Evolutionary conservation across 2,329 filamentous ascomycete genomes (phyloP).

Genomic region (Cercospora sesami): DNA sequence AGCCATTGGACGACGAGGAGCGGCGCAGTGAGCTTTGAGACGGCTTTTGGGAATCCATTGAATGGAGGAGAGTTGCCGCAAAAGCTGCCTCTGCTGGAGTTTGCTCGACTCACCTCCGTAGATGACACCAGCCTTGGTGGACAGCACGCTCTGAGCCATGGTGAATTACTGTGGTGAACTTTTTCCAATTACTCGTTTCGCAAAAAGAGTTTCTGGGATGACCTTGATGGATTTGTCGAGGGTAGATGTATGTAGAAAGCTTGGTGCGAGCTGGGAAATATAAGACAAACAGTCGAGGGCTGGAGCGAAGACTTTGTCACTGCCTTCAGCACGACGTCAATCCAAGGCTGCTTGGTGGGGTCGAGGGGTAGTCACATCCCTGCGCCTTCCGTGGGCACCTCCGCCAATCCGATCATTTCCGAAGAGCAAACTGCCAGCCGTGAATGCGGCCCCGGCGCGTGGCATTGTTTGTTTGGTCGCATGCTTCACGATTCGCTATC

Average conservation of each 20-base stretch:
- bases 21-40: background rate
- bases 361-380: constrained; percentile 1
- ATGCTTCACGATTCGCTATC: background rate
- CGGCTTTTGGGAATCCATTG: background rate
- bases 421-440: background rate
- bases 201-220: background rate
- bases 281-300: background rate
- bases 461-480: background rate
- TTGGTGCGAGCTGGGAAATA: constrained; percentile 5
- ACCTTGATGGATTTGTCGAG: constrained; percentile 4
- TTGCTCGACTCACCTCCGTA: constrained; percentile 37
- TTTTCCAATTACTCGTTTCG: background rate
- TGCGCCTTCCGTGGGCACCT: background rate
- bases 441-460: background rate
- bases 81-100: background rate
- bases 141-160: constrained; percentile 36
- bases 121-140: constrained; percentile 42
- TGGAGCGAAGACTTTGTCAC: constrained; percentile 5
- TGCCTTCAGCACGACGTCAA: constrained; percentile 6
- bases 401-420: constrained; percentile 8
- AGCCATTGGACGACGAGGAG: background rate
- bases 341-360: background rate
- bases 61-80: background rate
- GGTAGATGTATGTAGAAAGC: constrained; percentile 2
- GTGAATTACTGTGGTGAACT: constrained; percentile 8